Base-by-base conservation (phyloP, 495 filamentous ascomycete genomes). In the Talaromyces liani region DNA sequence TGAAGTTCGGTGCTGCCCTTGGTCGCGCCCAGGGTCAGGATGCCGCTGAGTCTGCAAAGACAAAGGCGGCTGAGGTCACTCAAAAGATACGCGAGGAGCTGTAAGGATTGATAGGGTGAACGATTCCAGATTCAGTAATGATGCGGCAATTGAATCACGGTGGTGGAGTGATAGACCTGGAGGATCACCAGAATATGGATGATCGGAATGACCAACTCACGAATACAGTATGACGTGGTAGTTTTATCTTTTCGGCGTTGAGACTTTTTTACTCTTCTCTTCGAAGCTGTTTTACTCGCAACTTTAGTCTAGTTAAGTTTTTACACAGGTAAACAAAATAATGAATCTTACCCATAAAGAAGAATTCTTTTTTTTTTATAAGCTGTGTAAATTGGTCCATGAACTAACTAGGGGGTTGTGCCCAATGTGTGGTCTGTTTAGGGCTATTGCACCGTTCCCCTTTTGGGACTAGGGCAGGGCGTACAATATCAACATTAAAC, bases 1-100 rank as follows among this genome's bases (percentile, higher is more conserved):
- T 93, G 39, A 82, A 80, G 69, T 72, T 85, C 14, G 87, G 89
- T 2, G 80, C 87, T 27, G 82, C 86, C 22, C 84, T 77, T 53
- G 88, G 88, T n/a, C 81, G 82, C 47, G 82, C 87, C 63, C 73
- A 83, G 62, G 79, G 80, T 33, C 73, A 80, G 66, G 78, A 82
- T 53, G 80, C 75, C n/a, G 81, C 80, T 18, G 80, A 79, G 59
- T 76, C 77, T 60, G 69, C 67, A 25, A 72, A 72, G 60, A 66
- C 73, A 49, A 78, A 77, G 70, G 70, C 64, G 24, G 58, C 66
- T 4, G 70, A 77, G 54, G 62, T 70, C 8, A 64, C 71, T 0
- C 61, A 73, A 58, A 67, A 69, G 36, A 27, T 75, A 14, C 73
- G 73, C 20, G 62, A 62, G 20, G 77, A 80, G 64, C 66, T 80